Evolutionary conservation across 1,284 basidiomycete species (phyloP), one percentile per base, ranked within the genome.

Genomic region (Butyriboletus appendiculatus): DNA sequence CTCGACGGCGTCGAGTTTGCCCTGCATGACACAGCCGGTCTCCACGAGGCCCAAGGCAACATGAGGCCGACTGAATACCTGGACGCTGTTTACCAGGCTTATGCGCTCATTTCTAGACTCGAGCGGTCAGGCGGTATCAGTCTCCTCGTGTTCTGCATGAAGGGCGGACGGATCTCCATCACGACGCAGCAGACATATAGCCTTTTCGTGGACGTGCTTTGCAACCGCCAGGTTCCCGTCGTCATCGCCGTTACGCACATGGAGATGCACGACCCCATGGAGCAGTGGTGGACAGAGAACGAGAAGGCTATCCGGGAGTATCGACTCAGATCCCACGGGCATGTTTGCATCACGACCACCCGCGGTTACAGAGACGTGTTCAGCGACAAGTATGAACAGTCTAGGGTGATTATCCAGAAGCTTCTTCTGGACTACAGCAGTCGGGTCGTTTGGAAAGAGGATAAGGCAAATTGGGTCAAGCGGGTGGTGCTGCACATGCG

Each of bases 141-240:
- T 48, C 70, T 78, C 33, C 66, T 76, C 51, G 62, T 78, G 24
- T 76, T 72, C 46, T 73, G 69, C 55, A 70, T 77, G 56, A 68
- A 70, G 33, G 70, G 62, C 2, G 61, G 72, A 5, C 63, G 73
- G 49, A 68, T 79, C 45, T 64, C 63, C 16, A 57, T 60, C n/a
- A 63, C 67, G 20, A 57, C 57, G 53, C 64, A 70, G 38, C 59
- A 62, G 55, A 71, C 70, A 14, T 72, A 72, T n/a, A 68, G 47
- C n/a, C 59, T 71, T 1, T 71, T 69, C 45, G 53, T 58, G 14
- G 56, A 71, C 10, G 57, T 69, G 42, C 61, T 69, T 38, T 69
- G 70, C 43, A 58, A 60, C 15, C 49, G 58, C 4, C 62, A 60
- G 44, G 62, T 76, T 10, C 75, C 75, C 4, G 61, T 75, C 42